Conservation (phyloP, 2,329 filamentous ascomycete genomes). For the Cladosporium austrohemisphaericum region DNA sequence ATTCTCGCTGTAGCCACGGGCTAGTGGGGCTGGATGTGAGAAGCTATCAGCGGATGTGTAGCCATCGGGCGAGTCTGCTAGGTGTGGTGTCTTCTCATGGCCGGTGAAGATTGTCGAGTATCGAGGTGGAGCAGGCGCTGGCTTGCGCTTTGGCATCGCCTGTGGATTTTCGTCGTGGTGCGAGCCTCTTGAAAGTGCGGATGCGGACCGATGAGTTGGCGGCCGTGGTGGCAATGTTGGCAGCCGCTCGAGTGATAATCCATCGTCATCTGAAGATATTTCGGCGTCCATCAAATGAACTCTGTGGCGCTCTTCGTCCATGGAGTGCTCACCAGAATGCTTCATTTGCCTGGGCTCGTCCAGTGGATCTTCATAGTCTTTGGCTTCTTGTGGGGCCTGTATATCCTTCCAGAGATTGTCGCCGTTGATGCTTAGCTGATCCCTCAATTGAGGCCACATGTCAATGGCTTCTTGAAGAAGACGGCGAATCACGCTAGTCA, state of each 20-base stretch:
- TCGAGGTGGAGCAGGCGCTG: constrained; percentile 42
- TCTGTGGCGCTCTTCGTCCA: constrained; percentile 35
- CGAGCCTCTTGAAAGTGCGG: constrained; percentile 15
- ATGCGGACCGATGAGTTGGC: constrained; percentile 6
- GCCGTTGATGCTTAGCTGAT: constrained; percentile 39
- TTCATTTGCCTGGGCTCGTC: constrained; percentile 26
- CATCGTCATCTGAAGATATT: constrained; percentile 21
- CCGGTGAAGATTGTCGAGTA: constrained; percentile 42
- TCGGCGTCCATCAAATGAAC: constrained; percentile 45
- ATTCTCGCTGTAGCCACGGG: constrained; percentile 22
- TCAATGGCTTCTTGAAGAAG: constrained; percentile 48
- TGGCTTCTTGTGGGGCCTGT: constrained; percentile 36
- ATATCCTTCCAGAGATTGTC: constrained; percentile 40
- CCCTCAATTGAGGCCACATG: constrained; percentile 42
- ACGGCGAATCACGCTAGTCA: constrained; percentile 49
- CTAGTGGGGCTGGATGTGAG: constrained; percentile 25
- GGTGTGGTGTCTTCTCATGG: constrained; percentile 22
- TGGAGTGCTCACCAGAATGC: constrained; percentile 16
- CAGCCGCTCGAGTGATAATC: constrained; percentile 14
- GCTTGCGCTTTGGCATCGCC: constrained; percentile 34
- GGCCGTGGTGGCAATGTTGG: constrained; percentile 40
- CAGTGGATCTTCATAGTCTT: constrained; percentile 49
- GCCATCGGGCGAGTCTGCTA: constrained; percentile 38
- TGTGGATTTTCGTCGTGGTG: constrained; percentile 10
- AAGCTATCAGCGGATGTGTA: constrained; percentile 41